Evolutionary conservation across 169 alveolate species (phyloP).

Genomic region (Neospora caninum): DNA sequence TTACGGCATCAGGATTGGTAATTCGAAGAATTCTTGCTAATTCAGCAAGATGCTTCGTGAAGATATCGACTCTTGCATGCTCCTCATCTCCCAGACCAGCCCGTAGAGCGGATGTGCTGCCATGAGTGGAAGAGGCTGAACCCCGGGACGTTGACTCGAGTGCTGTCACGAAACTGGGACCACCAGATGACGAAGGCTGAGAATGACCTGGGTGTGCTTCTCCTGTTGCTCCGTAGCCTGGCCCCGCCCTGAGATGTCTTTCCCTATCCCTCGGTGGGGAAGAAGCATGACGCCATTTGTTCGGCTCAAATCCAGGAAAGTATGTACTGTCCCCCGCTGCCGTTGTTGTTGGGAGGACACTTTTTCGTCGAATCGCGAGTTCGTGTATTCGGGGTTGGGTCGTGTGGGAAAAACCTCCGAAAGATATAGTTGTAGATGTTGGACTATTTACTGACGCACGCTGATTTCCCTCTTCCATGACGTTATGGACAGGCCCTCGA

Average conservation of each 20-base stretch:
- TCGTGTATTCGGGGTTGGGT: background rate
- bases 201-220: background rate
- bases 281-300: background rate
- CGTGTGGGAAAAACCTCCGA: no score
- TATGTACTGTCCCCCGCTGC: background rate
- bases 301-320: background rate
- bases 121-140: no score
- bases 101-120: no score
- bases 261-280: background rate
- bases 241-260: background rate
- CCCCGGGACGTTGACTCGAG: no score
- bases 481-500: background rate
- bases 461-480: no score
- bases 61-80: conserved; percentile 6
- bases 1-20: conserved; percentile 6
- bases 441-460: no score
- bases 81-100: background rate
- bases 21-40: background rate
- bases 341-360: background rate
- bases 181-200: background rate
- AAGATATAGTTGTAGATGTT: no score
- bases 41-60: conserved; percentile 22
- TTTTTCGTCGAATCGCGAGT: background rate
- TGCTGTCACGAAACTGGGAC: no score
- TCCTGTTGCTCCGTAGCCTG: background rate